Base-by-base conservation (phyloP, 2,329 filamentous ascomycete genomes). In the Ophidiomyces ophidiicola region DNA sequence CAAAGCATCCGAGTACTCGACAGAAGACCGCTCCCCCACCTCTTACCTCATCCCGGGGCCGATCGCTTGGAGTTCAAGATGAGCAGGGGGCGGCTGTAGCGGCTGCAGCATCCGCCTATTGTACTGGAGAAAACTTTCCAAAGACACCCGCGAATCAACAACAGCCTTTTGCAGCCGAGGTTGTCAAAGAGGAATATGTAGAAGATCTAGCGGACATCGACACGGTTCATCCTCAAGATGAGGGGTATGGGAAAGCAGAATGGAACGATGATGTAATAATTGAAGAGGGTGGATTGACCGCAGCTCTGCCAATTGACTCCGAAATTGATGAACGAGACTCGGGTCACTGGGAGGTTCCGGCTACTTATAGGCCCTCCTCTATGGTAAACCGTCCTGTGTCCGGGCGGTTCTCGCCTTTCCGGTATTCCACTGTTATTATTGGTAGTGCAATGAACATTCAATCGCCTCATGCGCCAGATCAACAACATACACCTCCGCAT, bases 61-160 rank as follows among this genome's bases (percentile, higher is more conserved):
- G 38, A 2, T 41, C 29, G 24, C 30, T 32, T 6, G 43, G 40
- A 19, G 39, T 28, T n/a, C 14, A 32, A 23, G 32, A 45, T 17
- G 29, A 37, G 24, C 32, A 40, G 21, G 23, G 28, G 20, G 43
- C 40, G n/a, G 43, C 43, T 10, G 36, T 35, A 4, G 41, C 40
- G 14, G 43, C 43, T 6, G 43, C 43, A 5, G 36, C 43, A 34
- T 43, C 43, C 19, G 43, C 43, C 11, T 45, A 42, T n/a, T 45
- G 33, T 37, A 21, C 36, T 11, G 41, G 35, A 23, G 28, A 38
- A 15, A 32, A 19, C 28, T 10, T 10, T 3, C n/a, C 38, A 24
- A 36, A 31, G 15, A 30, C n/a, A 28, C 24, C 24, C n/a, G 29
- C n/a, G 29, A 10, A 37, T 7, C 5, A 23, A 3, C 19, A 32